Conservation (phyloP, 1,139 yeast species). For the Candida mesenterica region DNA sequence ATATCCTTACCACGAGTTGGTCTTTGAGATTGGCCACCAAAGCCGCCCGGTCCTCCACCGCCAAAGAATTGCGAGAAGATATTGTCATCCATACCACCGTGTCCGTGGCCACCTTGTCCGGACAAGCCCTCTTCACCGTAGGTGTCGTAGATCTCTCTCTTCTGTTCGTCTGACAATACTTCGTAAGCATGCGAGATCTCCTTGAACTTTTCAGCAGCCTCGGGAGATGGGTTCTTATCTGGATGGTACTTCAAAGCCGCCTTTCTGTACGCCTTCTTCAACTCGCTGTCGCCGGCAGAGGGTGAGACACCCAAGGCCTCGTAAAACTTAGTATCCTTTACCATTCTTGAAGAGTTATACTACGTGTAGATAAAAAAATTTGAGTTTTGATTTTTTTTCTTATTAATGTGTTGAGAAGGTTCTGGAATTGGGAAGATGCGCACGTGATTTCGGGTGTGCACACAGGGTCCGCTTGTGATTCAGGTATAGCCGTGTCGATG, state of each 20-base stretch:
- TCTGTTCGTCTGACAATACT: slow-evolving; percentile 78
- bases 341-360: slow-evolving; percentile 50
- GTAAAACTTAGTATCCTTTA: slow-evolving; percentile 84
- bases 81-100: slow-evolving; percentile 77
- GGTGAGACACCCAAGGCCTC: slow-evolving; percentile 81
- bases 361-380: background rate
- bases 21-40: slow-evolving; percentile 69
- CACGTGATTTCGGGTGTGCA: too few species aligned
- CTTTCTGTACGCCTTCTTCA: slow-evolving; percentile 93
- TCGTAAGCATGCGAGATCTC: slow-evolving; percentile 92
- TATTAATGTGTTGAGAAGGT: slow-evolving; percentile 9
- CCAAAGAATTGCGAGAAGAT: slow-evolving; percentile 92
- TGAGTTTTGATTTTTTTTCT: slow-evolving; percentile 6
- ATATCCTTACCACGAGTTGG: slow-evolving; percentile 90
- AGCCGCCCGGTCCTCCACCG: slow-evolving; percentile 45
- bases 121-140: slow-evolving; percentile 91
- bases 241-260: slow-evolving; percentile 94
- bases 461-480: too few species aligned
- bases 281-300: slow-evolving; percentile 75
- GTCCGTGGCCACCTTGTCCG: slow-evolving; percentile 70
- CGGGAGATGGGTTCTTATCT: slow-evolving; percentile 77
- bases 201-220: slow-evolving; percentile 95
- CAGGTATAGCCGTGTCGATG: too few species aligned
- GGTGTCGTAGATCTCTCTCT: slow-evolving; percentile 84
- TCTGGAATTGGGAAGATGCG: slow-evolving; percentile 9